phyloP scores from a whole-genome alignment of 1,284 basidiomycete genomes.

The Ganoderma lucidum region DNA sequence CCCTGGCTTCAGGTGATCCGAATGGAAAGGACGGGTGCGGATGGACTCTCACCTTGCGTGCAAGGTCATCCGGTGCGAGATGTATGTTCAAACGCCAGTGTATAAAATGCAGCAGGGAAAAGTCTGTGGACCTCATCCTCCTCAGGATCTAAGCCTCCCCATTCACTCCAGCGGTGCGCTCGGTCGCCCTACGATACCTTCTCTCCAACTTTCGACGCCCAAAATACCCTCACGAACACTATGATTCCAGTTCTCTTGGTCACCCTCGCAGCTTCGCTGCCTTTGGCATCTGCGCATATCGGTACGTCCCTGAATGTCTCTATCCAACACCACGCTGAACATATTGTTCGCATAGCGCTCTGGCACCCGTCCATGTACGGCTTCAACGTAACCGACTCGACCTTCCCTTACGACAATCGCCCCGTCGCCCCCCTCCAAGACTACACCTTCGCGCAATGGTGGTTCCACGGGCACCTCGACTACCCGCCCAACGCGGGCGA shows the following conservation, averaged over 20 bases:
- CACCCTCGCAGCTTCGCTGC: constrained; percentile 35
- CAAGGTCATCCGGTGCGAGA: background rate
- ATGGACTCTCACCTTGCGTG: background rate
- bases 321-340: background rate
- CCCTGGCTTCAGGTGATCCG: background rate
- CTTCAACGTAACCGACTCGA: constrained; percentile 64
- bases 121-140: background rate
- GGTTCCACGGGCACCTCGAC: constrained; percentile 73
- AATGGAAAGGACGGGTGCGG: background rate
- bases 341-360: constrained; percentile 34
- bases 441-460: constrained; percentile 71
- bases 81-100: background rate
- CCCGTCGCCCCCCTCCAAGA: constrained; percentile 47
- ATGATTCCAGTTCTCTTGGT: constrained; percentile 26
- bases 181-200: constrained; percentile 1
- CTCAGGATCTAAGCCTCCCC: background rate
- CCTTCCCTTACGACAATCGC: constrained; percentile 55
- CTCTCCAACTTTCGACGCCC: background rate
- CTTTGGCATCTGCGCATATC: constrained; percentile 38
- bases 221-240: constrained; percentile 10
- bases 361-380: constrained; percentile 53
- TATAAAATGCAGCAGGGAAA: background rate
- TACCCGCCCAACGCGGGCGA: constrained; percentile 64
- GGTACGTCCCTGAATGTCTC: constrained; percentile 20
- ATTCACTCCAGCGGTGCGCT: background rate